These are phyloP conservation scores for Fusarium sp. DNA, from an alignment of 2,329 filamentous ascomycete genomes.

Conservation along the genomic window DNA sequence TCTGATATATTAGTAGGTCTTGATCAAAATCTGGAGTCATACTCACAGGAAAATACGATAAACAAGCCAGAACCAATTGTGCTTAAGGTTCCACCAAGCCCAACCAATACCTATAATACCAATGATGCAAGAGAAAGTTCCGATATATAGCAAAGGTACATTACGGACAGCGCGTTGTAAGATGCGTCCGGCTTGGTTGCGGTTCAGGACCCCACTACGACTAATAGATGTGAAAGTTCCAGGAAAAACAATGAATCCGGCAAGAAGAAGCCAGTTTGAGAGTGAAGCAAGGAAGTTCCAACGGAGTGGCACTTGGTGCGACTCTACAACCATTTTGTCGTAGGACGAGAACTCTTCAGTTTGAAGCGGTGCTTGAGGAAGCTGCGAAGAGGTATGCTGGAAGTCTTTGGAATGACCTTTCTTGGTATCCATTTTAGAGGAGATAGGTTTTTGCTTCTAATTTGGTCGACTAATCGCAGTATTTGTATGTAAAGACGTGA, in stretches of 20 bases:
- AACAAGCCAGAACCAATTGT: conserved; percentile 19
- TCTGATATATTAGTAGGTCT: background rate
- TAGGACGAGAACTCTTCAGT: background rate
- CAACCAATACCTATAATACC: background rate
- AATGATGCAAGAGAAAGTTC: background rate
- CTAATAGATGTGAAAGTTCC: conserved; percentile 17
- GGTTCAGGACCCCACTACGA: background rate
- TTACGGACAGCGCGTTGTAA: background rate
- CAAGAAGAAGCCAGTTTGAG: conserved; percentile 27
- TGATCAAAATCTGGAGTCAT: background rate
- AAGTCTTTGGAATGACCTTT: background rate
- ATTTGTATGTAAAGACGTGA: background rate
- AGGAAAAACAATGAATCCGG: conserved; percentile 11
- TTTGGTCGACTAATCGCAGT: background rate
- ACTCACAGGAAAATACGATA: conserved; percentile 22
- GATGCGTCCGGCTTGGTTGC: background rate
- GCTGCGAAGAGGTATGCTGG: background rate
- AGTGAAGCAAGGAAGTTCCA: conserved; percentile 12
- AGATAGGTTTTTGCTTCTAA: background rate
- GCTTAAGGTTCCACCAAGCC: conserved; percentile 15
- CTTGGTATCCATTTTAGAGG: background rate
- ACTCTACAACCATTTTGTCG: conserved; percentile 16
- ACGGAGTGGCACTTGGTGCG: conserved; percentile 2
- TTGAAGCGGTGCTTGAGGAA: background rate
- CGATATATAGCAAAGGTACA: background rate